These are phyloP conservation scores for Wickerhamiella australiensis DNA, from an alignment of 805 yeast species.

Conservation along the genomic window DNA sequence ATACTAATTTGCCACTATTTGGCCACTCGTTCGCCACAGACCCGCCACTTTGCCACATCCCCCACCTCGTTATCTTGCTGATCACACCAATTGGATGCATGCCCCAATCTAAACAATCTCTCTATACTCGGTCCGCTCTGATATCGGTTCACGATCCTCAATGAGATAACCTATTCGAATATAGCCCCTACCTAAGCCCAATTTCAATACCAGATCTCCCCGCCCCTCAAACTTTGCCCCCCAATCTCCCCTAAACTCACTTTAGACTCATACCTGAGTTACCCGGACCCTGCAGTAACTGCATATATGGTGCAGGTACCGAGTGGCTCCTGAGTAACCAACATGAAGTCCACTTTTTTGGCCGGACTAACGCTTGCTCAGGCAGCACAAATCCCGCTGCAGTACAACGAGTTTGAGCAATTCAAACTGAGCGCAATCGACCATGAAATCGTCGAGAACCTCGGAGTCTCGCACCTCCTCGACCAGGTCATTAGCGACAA, in stretches of 20 bases:
- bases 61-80: not conserved
- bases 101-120: not conserved
- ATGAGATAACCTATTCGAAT: too few relatives aligned
- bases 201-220: not conserved
- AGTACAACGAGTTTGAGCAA: not conserved
- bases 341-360: not conserved
- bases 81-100: not conserved
- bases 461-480: not conserved
- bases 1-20: too few relatives aligned
- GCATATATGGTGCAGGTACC: not conserved
- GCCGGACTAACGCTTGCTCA: not conserved
- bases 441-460: not conserved
- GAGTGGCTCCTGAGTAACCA: not conserved
- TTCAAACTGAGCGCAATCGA: not conserved
- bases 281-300: not conserved
- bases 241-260: not conserved
- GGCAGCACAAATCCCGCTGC: not conserved
- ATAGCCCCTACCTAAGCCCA: too few relatives aligned
- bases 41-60: not conserved
- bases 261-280: not conserved
- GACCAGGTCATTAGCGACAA: not conserved
- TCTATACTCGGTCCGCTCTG: too few relatives aligned
- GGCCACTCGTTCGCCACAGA: too few relatives aligned
- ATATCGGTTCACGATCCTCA: too few relatives aligned
- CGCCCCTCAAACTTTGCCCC: too few relatives aligned